Evolutionary conservation across 1,284 basidiomycete species (phyloP), one percentile per base, ranked within the genome.

Genomic region (Moesziomyces sp.): DNA sequence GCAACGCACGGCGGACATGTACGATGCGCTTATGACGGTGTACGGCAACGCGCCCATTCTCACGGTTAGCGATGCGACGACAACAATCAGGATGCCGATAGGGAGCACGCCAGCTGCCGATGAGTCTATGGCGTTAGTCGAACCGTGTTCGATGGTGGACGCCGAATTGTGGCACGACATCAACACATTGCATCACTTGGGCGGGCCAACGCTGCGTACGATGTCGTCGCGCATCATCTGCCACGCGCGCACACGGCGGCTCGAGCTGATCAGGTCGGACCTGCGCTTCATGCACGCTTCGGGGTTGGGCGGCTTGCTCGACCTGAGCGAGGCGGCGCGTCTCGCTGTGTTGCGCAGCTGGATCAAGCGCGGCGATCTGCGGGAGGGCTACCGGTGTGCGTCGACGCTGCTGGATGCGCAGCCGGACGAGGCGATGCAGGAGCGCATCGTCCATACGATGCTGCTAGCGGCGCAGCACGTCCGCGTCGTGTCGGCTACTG

Each of bases 141-240:
- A 40, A 16, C 3, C 5, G 14, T 56, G 53, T 18, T 13, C n/a
- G n/a, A 38, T 61, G 9, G 46, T 52, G 1, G 62, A 62, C 33
- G 53, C 60, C 35, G 55, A 68, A 50, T 52, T 78, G 5, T 74
- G 73, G 76, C 8, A 16, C 11, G 76, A 70, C 7, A 47, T 71
- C 16, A 57, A 51, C 33, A 54, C 57, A 2, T 2, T 46, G 1
- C 18, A 54, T 1, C 65, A 73, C 18, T 43, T 65, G 10, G 43
- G 26, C 6, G 56, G 52, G 5, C 58, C 64, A 23, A 58, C 60
- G 13, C 18, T 61, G n/a, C 54, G 54, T n/a, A 74, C 62, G 28
- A 44, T 74, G 2, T 74, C 71, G 23, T 49, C 58, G 13, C 61
- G 71, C 7, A 74, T 74, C 33, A 24, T 56, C 9, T 69, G 61